Percentiles rank a stretch among this genome's conserved stretches.
These are phyloP conservation scores for Solanum chacoense DNA, from an alignment of 305 asterid species.

Conservation along the genomic window DNA sequence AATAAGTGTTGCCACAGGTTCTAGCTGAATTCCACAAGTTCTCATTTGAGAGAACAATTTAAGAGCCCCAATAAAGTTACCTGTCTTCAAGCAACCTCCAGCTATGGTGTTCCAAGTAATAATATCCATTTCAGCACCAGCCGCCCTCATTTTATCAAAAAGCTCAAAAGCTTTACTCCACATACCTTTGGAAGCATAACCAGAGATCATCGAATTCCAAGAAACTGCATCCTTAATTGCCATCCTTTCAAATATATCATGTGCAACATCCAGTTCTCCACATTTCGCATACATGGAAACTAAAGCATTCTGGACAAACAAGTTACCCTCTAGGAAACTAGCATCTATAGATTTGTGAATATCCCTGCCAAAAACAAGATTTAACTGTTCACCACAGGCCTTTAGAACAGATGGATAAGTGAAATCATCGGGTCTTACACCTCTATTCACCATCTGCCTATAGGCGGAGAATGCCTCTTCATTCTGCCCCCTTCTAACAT, in stretches of 20 bases:
- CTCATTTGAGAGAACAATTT: constrained; percentile 50
- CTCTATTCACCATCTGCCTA: constrained; percentile 39
- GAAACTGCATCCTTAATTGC: constrained; percentile 54
- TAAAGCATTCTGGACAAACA: constrained; percentile 76
- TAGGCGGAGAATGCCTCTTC: constrained; percentile 37
- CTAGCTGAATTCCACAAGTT: constrained; percentile 26
- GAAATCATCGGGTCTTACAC: constrained; percentile 48
- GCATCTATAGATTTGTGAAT: constrained; percentile 46
- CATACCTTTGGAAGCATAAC: constrained; percentile 51
- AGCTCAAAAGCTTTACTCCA: constrained; percentile 63
- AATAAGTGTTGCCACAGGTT: constrained; percentile 56
- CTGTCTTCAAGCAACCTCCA: constrained; percentile 56
- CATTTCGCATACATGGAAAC: constrained; percentile 76
- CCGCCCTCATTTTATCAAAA: constrained; percentile 43
- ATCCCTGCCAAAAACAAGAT: constrained; percentile 47
- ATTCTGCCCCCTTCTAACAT: constrained; percentile 31
- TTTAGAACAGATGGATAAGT: constrained; percentile 77
- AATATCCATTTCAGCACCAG: constrained; percentile 26
- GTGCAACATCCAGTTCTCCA: constrained; percentile 54
- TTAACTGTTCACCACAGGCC: constrained; percentile 66
- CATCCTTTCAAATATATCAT: constrained; percentile 47
- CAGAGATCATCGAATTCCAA: constrained; percentile 74
- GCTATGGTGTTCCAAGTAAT: constrained; percentile 70
- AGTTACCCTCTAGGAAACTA: constrained; percentile 25
- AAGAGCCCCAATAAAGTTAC: constrained; percentile 47